These are phyloP conservation scores for Ustilago tritici DNA, from an alignment of 1,284 basidiomycete species.

Conservation along the genomic window DNA sequence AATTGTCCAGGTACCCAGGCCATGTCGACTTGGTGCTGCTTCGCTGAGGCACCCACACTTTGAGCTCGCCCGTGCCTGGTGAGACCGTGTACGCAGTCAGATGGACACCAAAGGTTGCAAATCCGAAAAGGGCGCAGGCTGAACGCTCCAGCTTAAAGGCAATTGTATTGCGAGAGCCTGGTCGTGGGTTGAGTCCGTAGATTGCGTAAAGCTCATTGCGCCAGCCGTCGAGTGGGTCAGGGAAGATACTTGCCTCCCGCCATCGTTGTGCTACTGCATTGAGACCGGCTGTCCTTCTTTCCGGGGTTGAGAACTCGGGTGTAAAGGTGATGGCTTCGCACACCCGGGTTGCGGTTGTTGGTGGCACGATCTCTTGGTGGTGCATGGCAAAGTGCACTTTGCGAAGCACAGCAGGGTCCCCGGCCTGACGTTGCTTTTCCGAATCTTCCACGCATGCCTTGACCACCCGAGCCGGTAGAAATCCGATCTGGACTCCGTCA, in stretches of 20 bases:
- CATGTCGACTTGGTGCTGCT: slow-evolving; percentile 87
- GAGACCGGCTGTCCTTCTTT: slow-evolving; percentile 43
- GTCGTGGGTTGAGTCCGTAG: slow-evolving; percentile 48
- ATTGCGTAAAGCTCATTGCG: slow-evolving; percentile 63
- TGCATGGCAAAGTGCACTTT: slow-evolving; percentile 38
- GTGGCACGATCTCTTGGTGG: slow-evolving; percentile 38
- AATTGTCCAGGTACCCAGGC: slow-evolving; percentile 63
- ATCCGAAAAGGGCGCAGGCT: slow-evolving; percentile 87
- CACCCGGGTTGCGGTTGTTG: slow-evolving; percentile 14
- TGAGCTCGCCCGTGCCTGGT: slow-evolving; percentile 39
- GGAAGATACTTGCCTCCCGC: slow-evolving; percentile 51
- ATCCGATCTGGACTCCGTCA: slow-evolving; percentile 63
- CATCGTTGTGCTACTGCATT: slow-evolving; percentile 47
- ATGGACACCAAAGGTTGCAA: slow-evolving; percentile 89
- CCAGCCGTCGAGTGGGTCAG: slow-evolving; percentile 69
- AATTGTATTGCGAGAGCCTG: slow-evolving; percentile 67
- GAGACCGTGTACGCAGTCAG: slow-evolving; percentile 73
- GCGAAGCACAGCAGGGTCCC: slow-evolving; percentile 19
- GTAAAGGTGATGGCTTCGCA: slow-evolving; percentile 44
- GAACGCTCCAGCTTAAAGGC: slow-evolving; percentile 90
- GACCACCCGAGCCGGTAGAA: slow-evolving; percentile 50
- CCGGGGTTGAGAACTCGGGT: slow-evolving; percentile 14
- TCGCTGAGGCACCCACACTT: slow-evolving; percentile 88
- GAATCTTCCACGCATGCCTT: slow-evolving; percentile 46
- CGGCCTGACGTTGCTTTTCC: slow-evolving; percentile 13